Percentiles rank a stretch among this genome's conserved stretches.
phyloP scores from a whole-genome alignment of 1,139 yeast species.

The Suhomyces terraborum region DNA sequence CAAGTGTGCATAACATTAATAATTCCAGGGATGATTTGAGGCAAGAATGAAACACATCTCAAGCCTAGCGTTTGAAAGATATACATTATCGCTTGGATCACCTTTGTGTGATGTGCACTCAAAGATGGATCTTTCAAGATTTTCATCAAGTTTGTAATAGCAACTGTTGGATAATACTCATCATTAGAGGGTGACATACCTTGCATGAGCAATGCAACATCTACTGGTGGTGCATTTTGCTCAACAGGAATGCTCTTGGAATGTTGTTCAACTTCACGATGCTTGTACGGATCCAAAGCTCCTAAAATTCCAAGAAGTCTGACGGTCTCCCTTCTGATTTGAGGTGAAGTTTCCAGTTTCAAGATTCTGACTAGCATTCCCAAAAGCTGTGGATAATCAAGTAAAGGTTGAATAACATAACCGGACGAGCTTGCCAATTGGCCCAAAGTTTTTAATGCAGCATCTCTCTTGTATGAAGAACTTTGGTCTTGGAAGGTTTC shows the following conservation, averaged over 20 bases:
- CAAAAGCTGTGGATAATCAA: constrained; percentile 87
- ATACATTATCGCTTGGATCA: constrained; percentile 87
- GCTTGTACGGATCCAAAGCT: constrained; percentile 94
- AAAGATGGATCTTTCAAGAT: constrained; percentile 83
- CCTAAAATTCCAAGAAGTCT: constrained; percentile 89
- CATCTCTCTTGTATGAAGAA: constrained; percentile 80
- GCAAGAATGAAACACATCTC: constrained; percentile 83
- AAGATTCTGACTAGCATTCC: constrained; percentile 80
- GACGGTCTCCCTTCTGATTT: constrained; percentile 83
- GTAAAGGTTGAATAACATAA: constrained; percentile 88
- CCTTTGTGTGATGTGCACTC: constrained; percentile 84
- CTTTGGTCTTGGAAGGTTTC: constrained; percentile 92
- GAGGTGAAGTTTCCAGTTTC: constrained; percentile 73
- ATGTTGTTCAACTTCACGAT: constrained; percentile 83
- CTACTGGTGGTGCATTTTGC: constrained; percentile 86
- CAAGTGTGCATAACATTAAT: constrained; percentile 83
- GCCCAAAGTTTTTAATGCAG: constrained; percentile 85
- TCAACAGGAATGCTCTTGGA: constrained; percentile 66
- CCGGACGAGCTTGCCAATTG: constrained; percentile 90
- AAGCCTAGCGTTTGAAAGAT: constrained; percentile 87
- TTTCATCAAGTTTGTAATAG: constrained; percentile 79
- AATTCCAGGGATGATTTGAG: constrained; percentile 86
- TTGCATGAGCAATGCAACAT: constrained; percentile 84
- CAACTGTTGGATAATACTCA: constrained; percentile 95
- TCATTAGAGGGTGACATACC: constrained; percentile 94